A percentile compares a stretch with the other conserved stretches of the same genome.
phyloP scores from a whole-genome alignment of 2,329 filamentous ascomycete species.

The Setomelanomma holmii region DNA sequence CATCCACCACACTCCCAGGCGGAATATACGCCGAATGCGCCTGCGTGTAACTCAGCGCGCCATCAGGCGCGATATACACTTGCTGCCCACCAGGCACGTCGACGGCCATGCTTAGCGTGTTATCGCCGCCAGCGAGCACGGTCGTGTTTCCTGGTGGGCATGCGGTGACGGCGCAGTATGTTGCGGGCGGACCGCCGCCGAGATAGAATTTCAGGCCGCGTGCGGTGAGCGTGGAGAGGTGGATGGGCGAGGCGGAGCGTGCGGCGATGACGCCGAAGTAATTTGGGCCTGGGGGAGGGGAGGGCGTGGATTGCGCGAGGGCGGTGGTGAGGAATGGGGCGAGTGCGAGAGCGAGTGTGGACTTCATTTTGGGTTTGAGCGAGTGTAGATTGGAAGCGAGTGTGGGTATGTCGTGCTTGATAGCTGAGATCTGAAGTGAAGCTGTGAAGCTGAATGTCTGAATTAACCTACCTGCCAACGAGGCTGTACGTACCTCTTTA shows the following conservation, averaged over 20 bases:
- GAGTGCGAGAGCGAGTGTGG: constrained; percentile 36
- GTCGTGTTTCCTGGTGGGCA: constrained; percentile 59
- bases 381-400: constrained; percentile 17
- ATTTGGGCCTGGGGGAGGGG: constrained; percentile 9
- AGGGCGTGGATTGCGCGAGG: constrained; percentile 17
- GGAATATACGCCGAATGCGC: constrained; percentile 64
- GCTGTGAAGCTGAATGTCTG: not conserved
- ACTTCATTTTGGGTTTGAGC: constrained; percentile 44
- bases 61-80: constrained; percentile 63
- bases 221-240: constrained; percentile 57
- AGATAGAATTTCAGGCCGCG: constrained; percentile 59
- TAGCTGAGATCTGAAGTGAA: not conserved
- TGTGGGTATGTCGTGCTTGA: constrained; percentile 10
- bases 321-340: constrained; percentile 34
- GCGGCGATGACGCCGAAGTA: constrained; percentile 55
- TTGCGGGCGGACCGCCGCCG: constrained; percentile 54
- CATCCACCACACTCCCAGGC: constrained; percentile 57
- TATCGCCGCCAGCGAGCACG: constrained; percentile 50
- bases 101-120: constrained; percentile 51
- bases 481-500: too few relatives aligned
- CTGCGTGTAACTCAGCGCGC: constrained; percentile 62
- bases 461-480: too few relatives aligned
- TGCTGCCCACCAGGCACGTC: constrained; percentile 69
- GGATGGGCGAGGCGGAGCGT: constrained; percentile 58
- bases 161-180: constrained; percentile 57